Conservation (phyloP, 805 yeast genomes). For the Suhomyces emberorum region DNA sequence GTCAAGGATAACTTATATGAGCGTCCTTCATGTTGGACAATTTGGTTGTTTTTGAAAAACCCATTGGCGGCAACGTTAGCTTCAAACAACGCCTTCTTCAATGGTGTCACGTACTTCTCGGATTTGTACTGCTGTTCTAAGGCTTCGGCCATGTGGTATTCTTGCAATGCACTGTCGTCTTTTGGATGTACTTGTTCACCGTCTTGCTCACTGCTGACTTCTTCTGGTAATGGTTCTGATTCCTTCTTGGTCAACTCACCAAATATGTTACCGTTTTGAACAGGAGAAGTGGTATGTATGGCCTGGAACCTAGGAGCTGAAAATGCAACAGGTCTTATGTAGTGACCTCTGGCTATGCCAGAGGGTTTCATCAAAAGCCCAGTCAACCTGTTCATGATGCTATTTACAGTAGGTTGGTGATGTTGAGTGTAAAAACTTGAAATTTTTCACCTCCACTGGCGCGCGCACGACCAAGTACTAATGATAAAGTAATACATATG, state of each 20-base stretch:
- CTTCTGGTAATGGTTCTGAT: constrained; percentile 5
- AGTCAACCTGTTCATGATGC: constrained; percentile 3
- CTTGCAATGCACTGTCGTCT: constrained; percentile 42
- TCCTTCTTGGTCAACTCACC: constrained; percentile 31
- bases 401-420: background rate
- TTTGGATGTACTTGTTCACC: constrained; percentile 22
- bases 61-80: constrained; percentile 60
- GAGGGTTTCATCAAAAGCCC: constrained; percentile 2
- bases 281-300: constrained; percentile 11
- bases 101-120: constrained; percentile 64
- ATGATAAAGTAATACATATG: no score
- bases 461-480: constrained; percentile 3
- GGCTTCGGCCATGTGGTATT: constrained; percentile 47
- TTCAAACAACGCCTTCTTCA: constrained; percentile 63
- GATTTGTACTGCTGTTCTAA: constrained; percentile 40
- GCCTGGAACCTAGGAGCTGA: constrained; percentile 1
- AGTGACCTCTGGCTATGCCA: background rate
- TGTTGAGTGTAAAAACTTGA: background rate
- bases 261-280: constrained; percentile 20
- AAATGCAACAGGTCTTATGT: background rate
- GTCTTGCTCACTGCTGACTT: constrained; percentile 8
- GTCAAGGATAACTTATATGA: constrained; percentile 56
- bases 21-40: constrained; percentile 43
- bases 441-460: constrained; percentile 4
- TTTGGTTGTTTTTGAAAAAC: constrained; percentile 62